Percentiles rank a stretch among this genome's conserved stretches.
phyloP scores from a whole-genome alignment of 495 filamentous ascomycete species.

The Margaritispora aquatica region DNA sequence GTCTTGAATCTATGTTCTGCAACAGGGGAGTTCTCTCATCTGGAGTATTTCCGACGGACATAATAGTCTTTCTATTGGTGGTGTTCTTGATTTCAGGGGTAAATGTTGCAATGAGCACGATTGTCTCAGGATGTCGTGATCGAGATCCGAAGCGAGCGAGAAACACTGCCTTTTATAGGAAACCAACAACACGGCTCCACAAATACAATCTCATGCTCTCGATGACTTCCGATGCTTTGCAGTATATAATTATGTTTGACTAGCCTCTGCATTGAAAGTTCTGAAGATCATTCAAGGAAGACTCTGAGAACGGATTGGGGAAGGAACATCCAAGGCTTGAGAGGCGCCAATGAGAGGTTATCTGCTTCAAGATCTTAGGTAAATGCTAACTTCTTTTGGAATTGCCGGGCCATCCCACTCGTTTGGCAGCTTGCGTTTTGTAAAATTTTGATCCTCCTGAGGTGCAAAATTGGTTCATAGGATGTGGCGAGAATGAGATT shows the following conservation, averaged over 20 bases:
- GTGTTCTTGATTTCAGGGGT: background rate
- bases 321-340: background rate
- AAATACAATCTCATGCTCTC: background rate
- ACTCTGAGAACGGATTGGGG: background rate
- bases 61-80: background rate
- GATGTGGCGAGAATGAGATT: too few relatives aligned
- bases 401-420: background rate
- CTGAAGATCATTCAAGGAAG: background rate
- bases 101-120: background rate
- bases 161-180: background rate
- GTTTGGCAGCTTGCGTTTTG: background rate
- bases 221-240: background rate
- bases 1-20: background rate
- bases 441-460: background rate
- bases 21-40: constrained; percentile 1
- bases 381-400: background rate
- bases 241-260: background rate
- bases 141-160: background rate
- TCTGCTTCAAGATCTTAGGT: background rate
- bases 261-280: background rate
- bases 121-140: constrained; percentile 5
- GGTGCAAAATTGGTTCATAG: too few relatives aligned
- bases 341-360: background rate
- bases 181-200: background rate
- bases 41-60: background rate